Conservation (phyloP, 495 filamentous ascomycete species). For the Neurospora intermedia region DNA sequence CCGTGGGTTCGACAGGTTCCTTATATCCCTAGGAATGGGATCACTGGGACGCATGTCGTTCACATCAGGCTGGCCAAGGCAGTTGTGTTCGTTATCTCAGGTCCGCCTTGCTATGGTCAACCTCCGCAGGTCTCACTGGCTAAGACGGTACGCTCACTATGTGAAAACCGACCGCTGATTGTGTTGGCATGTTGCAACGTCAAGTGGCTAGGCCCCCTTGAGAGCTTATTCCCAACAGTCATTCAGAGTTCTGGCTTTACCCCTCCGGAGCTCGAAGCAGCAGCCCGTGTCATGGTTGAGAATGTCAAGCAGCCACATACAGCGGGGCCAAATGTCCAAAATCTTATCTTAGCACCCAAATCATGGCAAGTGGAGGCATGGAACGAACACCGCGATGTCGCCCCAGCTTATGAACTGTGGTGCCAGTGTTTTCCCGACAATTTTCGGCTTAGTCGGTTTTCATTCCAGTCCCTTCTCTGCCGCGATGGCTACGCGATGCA, state of each 20-base stretch:
- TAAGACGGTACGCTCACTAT: slow-evolving; percentile 30
- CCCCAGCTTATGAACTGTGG: slow-evolving; percentile 39
- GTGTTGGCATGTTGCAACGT: slow-evolving; percentile 37
- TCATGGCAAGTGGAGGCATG: slow-evolving; percentile 39
- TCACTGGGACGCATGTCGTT: slow-evolving; percentile 47
- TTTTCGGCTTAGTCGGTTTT: slow-evolving; percentile 34
- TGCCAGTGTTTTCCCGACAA: slow-evolving; percentile 33
- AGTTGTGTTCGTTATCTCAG: slow-evolving; percentile 44
- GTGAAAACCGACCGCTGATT: slow-evolving; percentile 39
- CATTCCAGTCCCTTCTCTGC: slow-evolving; percentile 42
- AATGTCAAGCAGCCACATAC: slow-evolving; percentile 8
- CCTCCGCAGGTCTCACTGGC: slow-evolving; percentile 33
- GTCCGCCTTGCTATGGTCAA: slow-evolving; percentile 25
- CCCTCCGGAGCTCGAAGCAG: slow-evolving; percentile 39
- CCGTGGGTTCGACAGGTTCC: slow-evolving; percentile 50
- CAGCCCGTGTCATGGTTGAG: slow-evolving; percentile 45
- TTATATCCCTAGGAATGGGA: slow-evolving; percentile 44
- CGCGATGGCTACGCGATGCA: slow-evolving; percentile 52
- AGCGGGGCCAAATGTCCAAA: slow-evolving; percentile 20
- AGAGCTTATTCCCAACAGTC: slow-evolving; percentile 35
- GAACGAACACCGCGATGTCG: slow-evolving; percentile 30
- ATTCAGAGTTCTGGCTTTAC: slow-evolving; percentile 38
- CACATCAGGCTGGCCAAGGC: slow-evolving; percentile 46
- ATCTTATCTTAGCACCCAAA: slow-evolving; percentile 28
- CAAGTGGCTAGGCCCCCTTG: slow-evolving; percentile 23